Base-by-base conservation (phyloP, 2,329 filamentous ascomycete species). In the Aspergillus luchuensis region DNA sequence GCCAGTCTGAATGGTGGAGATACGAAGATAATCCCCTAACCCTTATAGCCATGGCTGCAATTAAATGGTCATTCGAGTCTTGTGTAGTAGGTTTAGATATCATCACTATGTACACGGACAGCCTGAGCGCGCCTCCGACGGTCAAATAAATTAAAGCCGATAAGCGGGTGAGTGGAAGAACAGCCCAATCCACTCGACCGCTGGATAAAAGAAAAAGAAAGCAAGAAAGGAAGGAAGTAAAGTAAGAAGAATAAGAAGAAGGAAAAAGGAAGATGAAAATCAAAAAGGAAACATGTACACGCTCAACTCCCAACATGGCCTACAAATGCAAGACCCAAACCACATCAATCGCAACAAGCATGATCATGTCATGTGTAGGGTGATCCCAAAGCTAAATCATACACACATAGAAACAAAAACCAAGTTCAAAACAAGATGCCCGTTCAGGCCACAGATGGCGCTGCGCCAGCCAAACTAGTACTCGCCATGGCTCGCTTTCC, bases 381-480 rank as follows among this genome's bases (percentile, higher is more conserved):
- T 38, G 48, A 47, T 25, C 21, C 13, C 17, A 36, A n/a, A 15
- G 17, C 36, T 25, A 49, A 15, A 55, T 50, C 23, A 53, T 45
- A 57, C 33, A 50, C 23, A 33, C 39, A 43, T 17, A 43, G 17
- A 43, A 43, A 43, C 2, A 28, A 43, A 43, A 43, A 17, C 11
- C 33, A 43, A 43, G 7, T 43, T 17, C 3, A 11, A 17, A 19
- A 30, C 15, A 33, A 17, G 23, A 36, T 28, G 25, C 25, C 8
- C 54, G 21, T 47, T 62, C 61, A 67, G 50, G 61, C 65, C 57
- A 67, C 67, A 38, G 70, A 66, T 11, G 68, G 52, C 11, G 70
- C 59, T 17, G 59, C 53, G 21, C 59, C 62, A 5, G 58, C 21
- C 33, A 64, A 56, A 19, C 58, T 36, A 47, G 33, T 36, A 36